Conservation (phyloP, 2,329 filamentous ascomycete species). For the Scedosporium apiospermum region DNA sequence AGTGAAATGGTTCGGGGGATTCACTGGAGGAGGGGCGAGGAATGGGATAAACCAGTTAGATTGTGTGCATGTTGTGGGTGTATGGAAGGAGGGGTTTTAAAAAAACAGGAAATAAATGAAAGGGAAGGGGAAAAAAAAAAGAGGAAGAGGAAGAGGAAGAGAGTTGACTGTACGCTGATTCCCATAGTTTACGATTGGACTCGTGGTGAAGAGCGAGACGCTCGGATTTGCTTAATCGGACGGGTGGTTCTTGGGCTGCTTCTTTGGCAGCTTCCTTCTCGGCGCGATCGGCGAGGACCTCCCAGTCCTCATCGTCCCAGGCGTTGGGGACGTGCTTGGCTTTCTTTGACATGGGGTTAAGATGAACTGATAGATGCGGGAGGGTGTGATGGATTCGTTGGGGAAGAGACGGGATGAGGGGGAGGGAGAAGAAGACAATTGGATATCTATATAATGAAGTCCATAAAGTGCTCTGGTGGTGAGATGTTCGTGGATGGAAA, state of each 20-base stretch:
- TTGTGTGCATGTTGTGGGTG: background rate
- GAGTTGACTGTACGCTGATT: conserved; percentile 59
- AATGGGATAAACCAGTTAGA: background rate
- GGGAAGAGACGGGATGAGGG: conserved; percentile 1
- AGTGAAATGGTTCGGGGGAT: conserved; percentile 64
- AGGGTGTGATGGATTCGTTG: background rate
- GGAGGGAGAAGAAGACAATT: background rate
- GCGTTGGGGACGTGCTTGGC: conserved; percentile 51
- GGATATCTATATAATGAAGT: background rate
- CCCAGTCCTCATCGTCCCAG: conserved; percentile 92
- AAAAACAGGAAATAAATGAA: background rate
- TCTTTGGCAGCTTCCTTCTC: conserved; percentile 24
- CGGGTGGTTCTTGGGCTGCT: conserved; percentile 22
- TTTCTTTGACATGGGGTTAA: conserved; percentile 7
- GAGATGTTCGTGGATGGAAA: no score
- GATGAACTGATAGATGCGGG: background rate
- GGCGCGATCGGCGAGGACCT: conserved; percentile 58
- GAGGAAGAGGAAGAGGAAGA: no score
- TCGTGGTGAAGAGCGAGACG: conserved; percentile 72
- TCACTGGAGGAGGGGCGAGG: conserved; percentile 41
- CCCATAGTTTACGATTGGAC: conserved; percentile 78
- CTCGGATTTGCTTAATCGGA: conserved; percentile 59
- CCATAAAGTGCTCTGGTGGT: no score
- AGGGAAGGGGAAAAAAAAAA: background rate
- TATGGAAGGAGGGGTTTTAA: background rate